Conservation (phyloP, 495 filamentous ascomycete genomes). For the Baudoinia panamericana region DNA sequence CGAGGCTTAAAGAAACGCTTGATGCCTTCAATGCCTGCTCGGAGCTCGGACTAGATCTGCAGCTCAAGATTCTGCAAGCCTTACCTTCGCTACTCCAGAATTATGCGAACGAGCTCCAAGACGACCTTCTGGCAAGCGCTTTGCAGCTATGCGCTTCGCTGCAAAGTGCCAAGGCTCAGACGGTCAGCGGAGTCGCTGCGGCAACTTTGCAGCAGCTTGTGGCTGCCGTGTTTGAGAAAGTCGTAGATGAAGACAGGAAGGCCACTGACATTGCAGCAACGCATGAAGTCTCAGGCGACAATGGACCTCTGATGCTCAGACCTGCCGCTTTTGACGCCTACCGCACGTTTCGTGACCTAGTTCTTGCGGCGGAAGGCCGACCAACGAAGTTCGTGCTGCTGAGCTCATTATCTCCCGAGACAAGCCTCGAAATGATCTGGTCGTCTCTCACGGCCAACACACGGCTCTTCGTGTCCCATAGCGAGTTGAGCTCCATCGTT, state of each 20-base stretch:
- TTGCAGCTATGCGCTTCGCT: slow-evolving; percentile 84
- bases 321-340: slow-evolving; percentile 79
- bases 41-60: slow-evolving; percentile 64
- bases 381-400: slow-evolving; percentile 66
- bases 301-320: slow-evolving; percentile 50
- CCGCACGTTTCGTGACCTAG: slow-evolving; percentile 75
- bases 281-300: slow-evolving; percentile 49
- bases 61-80: slow-evolving; percentile 90
- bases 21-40: slow-evolving; percentile 76
- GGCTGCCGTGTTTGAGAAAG: slow-evolving; percentile 83
- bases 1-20: slow-evolving; percentile 66
- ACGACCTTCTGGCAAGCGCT: slow-evolving; percentile 63
- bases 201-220: slow-evolving; percentile 92
- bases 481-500: slow-evolving; percentile 68
- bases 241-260: slow-evolving; percentile 60
- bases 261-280: slow-evolving; percentile 39
- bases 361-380: slow-evolving; percentile 72
- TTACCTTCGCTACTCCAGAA: slow-evolving; percentile 85
- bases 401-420: slow-evolving; percentile 60
- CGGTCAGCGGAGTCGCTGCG: slow-evolving; percentile 87
- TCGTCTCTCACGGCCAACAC: slow-evolving; percentile 76
- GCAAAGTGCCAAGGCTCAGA: slow-evolving; percentile 76
- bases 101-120: slow-evolving; percentile 69
- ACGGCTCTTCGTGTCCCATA: slow-evolving; percentile 60
- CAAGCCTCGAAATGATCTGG: slow-evolving; percentile 83